phyloP scores from a whole-genome alignment of 2,329 filamentous ascomycete species.

The Plectosphaerella sp. region DNA sequence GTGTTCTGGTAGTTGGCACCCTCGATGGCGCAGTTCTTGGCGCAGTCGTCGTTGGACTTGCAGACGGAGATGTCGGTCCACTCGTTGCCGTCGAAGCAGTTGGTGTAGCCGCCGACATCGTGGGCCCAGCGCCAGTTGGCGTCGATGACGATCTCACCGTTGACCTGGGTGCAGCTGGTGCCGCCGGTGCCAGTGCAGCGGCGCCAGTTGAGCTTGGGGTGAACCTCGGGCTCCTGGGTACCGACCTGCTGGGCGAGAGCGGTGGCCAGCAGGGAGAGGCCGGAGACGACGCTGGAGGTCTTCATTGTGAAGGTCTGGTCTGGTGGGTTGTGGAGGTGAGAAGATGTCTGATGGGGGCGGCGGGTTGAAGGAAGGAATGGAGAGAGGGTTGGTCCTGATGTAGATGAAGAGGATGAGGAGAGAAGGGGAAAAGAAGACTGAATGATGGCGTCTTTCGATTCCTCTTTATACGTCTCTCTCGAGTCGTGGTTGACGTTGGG shows the following conservation, averaged over 20 bases:
- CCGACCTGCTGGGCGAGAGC: conserved; percentile 17
- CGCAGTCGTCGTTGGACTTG: conserved; percentile 27
- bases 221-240: conserved; percentile 16
- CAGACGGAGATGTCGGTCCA: conserved; percentile 19
- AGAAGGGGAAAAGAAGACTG: not conserved
- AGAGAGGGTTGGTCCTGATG: not conserved
- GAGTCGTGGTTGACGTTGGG: not conserved
- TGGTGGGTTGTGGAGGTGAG: not conserved
- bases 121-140: conserved; percentile 47
- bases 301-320: conserved; percentile 7
- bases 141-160: conserved; percentile 39
- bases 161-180: conserved; percentile 29
- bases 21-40: conserved; percentile 34
- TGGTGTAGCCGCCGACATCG: conserved; percentile 27
- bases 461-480: not conserved
- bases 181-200: conserved; percentile 15
- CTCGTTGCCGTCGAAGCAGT: conserved; percentile 38
- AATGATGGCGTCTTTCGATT: not conserved
- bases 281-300: conserved; percentile 6
- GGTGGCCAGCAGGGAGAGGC: conserved; percentile 13
- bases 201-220: conserved; percentile 20
- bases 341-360: not conserved
- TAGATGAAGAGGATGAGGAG: conserved; percentile 2
- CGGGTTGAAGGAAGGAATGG: not conserved
- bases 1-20: conserved; percentile 36